Evolutionary conservation across 176 grass and related monocot genomes (phyloP).

Genomic region (Bothriochloa decipiens): DNA sequence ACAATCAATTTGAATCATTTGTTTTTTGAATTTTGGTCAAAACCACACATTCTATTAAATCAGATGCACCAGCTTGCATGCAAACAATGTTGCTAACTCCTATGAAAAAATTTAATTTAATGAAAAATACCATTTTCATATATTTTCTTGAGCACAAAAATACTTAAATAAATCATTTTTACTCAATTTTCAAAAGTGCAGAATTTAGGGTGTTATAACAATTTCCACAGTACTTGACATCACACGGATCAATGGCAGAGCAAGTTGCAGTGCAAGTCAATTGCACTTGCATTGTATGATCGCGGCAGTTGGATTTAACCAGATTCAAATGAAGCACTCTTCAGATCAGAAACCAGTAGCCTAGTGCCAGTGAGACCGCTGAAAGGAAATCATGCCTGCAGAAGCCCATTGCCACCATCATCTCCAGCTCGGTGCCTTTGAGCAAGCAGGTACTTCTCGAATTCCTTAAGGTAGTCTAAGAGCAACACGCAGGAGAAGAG

Average conservation of each 20-base stretch:
- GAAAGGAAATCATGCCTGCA: background rate
- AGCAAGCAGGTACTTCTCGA: conserved; percentile 47
- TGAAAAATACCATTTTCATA: too few species aligned
- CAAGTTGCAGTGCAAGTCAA: background rate
- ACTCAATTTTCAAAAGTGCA: too few species aligned
- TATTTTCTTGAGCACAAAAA: too few species aligned
- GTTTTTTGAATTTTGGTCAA: too few species aligned
- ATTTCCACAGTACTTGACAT: background rate
- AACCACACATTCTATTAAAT: too few species aligned
- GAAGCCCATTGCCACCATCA: background rate
- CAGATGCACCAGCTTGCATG: too few species aligned
- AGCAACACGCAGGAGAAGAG: conserved; percentile 58
- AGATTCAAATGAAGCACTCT: background rate
- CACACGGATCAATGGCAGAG: background rate
- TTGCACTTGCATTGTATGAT: background rate
- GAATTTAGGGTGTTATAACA: too few species aligned
- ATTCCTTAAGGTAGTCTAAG: conserved; percentile 59
- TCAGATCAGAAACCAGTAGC: background rate
- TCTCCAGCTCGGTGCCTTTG: conserved; percentile 38
- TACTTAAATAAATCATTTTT: too few species aligned
- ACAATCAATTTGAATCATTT: too few species aligned
- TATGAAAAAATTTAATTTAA: too few species aligned
- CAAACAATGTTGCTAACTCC: too few species aligned
- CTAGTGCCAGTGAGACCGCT: background rate
- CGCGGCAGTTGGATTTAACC: background rate